Conservation (phyloP, 1,284 basidiomycete genomes). For the Leucocoprinus gongylophorus region DNA sequence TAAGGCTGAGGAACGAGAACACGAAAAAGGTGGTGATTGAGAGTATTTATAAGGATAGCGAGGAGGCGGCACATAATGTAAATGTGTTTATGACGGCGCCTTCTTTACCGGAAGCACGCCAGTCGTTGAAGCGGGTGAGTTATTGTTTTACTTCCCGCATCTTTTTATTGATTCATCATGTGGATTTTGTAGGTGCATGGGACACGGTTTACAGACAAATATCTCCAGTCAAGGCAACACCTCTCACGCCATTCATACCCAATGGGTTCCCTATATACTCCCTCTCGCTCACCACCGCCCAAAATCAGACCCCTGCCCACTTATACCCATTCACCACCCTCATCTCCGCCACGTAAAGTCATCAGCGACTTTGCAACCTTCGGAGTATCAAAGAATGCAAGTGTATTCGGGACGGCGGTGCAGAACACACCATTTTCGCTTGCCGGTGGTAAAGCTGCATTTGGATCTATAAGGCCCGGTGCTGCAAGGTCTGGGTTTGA, state of each 20-base stretch:
- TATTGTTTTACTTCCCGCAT: background rate
- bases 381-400: slow-evolving; percentile 66
- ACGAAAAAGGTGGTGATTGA: slow-evolving; percentile 97
- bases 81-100: slow-evolving; percentile 76
- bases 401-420: slow-evolving; percentile 77
- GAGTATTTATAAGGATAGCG: slow-evolving; percentile 89
- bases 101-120: slow-evolving; percentile 69
- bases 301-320: slow-evolving; percentile 16
- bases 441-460: slow-evolving; percentile 74
- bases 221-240: slow-evolving; percentile 68
- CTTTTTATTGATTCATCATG: slow-evolving; percentile 3
- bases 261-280: slow-evolving; percentile 39
- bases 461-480: slow-evolving; percentile 58
- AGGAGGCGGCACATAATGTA: slow-evolving; percentile 88
- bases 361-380: slow-evolving; percentile 88
- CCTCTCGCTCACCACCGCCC: slow-evolving; percentile 37
- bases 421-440: slow-evolving; percentile 70
- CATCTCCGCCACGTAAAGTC: slow-evolving; percentile 62
- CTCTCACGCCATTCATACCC: slow-evolving; percentile 42
- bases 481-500: slow-evolving; percentile 37
- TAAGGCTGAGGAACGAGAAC: slow-evolving; percentile 89
- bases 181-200: slow-evolving; percentile 65
- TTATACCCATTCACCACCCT: slow-evolving; percentile 20
- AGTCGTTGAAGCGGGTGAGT: slow-evolving; percentile 73
- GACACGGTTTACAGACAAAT: slow-evolving; percentile 91